Percentiles rank a stretch among this genome's conserved stretches.
These are phyloP conservation scores for Dalbergia oliveri DNA, from an alignment of 306 rosid genomes.

Conservation along the genomic window DNA sequence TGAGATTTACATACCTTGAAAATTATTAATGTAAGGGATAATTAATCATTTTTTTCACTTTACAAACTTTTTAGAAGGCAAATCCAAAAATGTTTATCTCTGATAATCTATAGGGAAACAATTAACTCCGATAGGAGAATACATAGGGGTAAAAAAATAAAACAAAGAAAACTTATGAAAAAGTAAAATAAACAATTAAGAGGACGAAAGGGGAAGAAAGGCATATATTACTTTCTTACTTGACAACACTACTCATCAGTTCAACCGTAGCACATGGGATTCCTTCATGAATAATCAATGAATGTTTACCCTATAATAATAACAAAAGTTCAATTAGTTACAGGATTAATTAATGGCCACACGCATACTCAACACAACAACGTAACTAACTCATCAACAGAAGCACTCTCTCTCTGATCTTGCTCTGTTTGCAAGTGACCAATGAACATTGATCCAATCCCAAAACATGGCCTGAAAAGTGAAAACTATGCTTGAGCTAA, in stretches of 20 bases:
- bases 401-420: neutral
- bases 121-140: too few relatives aligned
- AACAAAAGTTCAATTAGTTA: slow-evolving; percentile 1
- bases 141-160: too few relatives aligned
- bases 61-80: too few relatives aligned
- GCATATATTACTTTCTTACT: slow-evolving; percentile 34
- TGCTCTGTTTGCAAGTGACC: slow-evolving; percentile 16
- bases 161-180: neutral
- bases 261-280: neutral
- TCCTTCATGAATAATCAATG: slow-evolving; percentile 38
- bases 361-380: neutral
- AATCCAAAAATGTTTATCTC: too few relatives aligned
- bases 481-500: slow-evolving; percentile 44
- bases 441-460: slow-evolving; percentile 38
- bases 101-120: too few relatives aligned
- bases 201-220: slow-evolving; percentile 24
- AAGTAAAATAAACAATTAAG: neutral
- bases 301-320: slow-evolving; percentile 1
- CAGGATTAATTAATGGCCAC: slow-evolving; percentile 28
- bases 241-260: neutral
- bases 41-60: too few relatives aligned
- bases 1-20: too few relatives aligned
- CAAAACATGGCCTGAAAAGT: slow-evolving; percentile 38
- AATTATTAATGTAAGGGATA: too few relatives aligned
- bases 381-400: slow-evolving; percentile 42